These are phyloP conservation scores for Arachis monticola DNA, from an alignment of 331 rosid genomes.

Conservation along the genomic window DNA sequence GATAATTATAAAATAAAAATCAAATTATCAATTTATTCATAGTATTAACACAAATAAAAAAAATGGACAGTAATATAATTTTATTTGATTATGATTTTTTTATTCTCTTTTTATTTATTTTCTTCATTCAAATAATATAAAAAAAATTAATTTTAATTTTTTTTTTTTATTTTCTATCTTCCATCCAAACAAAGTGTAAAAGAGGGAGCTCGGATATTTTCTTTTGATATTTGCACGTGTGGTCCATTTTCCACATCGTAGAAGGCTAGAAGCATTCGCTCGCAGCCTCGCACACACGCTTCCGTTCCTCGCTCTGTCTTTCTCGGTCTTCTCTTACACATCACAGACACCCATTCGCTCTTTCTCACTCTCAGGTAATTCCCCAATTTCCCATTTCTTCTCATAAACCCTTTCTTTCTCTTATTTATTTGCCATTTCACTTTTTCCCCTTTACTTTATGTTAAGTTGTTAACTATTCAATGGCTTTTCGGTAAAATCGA, in stretches of 20 bases:
- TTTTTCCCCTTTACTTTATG: neutral
- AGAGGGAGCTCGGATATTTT: neutral
- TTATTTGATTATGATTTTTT: too few species aligned
- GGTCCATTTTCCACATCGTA: slow-evolving; percentile 18
- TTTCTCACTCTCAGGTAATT: slow-evolving; percentile 44
- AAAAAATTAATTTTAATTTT: too few species aligned
- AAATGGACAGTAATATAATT: too few species aligned
- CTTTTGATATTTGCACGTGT: slow-evolving; percentile 39
- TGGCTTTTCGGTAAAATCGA: slow-evolving; percentile 12
- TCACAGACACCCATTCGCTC: slow-evolving; percentile 25
- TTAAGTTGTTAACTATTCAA: slow-evolving; percentile 26
- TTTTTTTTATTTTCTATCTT: too few species aligned
- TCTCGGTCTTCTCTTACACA: neutral
- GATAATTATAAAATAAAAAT: too few species aligned
- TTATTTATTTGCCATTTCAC: neutral
- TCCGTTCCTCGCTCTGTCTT: neutral
- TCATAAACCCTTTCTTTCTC: neutral
- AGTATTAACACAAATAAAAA: too few species aligned
- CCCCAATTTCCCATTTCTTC: neutral
- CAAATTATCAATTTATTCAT: too few species aligned
- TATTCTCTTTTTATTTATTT: too few species aligned
- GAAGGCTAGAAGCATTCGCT: neutral
- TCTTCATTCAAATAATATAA: too few species aligned
- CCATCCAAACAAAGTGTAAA: neutral
- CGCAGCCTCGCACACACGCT: slow-evolving; percentile 7